Evolutionary conservation across 495 filamentous ascomycete genomes (phyloP).

Genomic region (Trichoderma erinaceum): DNA sequence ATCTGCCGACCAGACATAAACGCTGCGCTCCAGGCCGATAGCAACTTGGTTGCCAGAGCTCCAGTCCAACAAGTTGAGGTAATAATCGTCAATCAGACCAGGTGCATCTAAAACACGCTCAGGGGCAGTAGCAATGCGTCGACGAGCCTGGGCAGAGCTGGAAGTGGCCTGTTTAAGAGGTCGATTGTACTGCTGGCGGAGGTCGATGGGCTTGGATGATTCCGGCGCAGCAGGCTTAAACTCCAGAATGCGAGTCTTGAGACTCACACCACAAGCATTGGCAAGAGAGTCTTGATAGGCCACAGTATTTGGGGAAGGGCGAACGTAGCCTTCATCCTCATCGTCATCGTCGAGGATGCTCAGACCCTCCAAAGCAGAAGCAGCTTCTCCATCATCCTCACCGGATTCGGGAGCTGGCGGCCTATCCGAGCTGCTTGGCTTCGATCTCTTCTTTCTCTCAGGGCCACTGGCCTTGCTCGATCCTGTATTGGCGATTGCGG

Average conservation of each 20-base stretch:
- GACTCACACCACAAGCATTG: constrained; percentile 81
- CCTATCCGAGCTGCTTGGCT: constrained; percentile 44
- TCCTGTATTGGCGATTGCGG: constrained; percentile 74
- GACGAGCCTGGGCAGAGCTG: constrained; percentile 73
- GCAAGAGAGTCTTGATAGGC: constrained; percentile 93
- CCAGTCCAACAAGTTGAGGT: constrained; percentile 97
- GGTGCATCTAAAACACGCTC: constrained; percentile 97
- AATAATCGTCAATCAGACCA: constrained; percentile 95
- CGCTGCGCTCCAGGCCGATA: constrained; percentile 91
- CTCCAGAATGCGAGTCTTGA: constrained; percentile 93
- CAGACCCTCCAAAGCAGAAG: constrained; percentile 70
- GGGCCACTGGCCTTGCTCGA: constrained; percentile 67
- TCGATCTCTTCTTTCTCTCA: constrained; percentile 58
- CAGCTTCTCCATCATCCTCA: constrained; percentile 63
- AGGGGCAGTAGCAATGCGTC: constrained; percentile 86
- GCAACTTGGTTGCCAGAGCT: constrained; percentile 95
- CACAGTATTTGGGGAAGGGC: constrained; percentile 75
- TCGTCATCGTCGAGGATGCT: constrained; percentile 54
- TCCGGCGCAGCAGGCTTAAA: constrained; percentile 97
- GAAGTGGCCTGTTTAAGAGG: constrained; percentile 74
- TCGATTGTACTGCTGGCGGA: constrained; percentile 96
- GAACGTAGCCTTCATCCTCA: constrained; percentile 53
- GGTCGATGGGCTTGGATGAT: constrained; percentile 94
- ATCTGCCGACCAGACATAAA: constrained; percentile 99
- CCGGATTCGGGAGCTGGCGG: constrained; percentile 62